Base-by-base conservation (phyloP, 2,329 filamentous ascomycete species). In the Rutstroemia sp. region DNA sequence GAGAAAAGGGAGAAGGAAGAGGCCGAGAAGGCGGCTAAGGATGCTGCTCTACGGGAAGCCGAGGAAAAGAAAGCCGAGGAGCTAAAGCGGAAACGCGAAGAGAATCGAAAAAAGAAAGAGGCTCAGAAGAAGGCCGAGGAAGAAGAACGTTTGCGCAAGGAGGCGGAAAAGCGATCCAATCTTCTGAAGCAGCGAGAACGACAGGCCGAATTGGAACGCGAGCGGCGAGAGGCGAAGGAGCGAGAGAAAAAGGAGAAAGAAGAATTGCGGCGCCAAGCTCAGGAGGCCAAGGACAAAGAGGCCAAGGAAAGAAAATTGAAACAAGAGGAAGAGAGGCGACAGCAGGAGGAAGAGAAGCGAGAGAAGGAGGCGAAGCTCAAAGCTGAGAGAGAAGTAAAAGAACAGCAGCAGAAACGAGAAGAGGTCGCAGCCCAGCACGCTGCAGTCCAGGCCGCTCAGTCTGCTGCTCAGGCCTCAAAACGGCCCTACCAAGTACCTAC, bases 21-120 rank as follows among this genome's bases (percentile, higher is more conserved):
- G 46, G 90, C 91, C 5, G 91, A 96, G 69, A 92, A 89, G 71
- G 89, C 88, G 14, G 90, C 88, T 2, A 89, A 96, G 70, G 91
- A 96, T 70, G 87, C 87, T 42, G 86, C 87, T 48, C 78, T 81
- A 46, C 82, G 86, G 63, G 88, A 84, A 49, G 83, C 86, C 4
- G 92, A 96, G 69, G 84, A 86, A 67, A 86, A 86, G 71, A 88
- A 86, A 65, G 76, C 82, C 19, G 89, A 95, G 67, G 91, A 97
- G 72, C 86, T 89, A 67, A 84, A 84, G 64, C 79, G 80, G 63
- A 94, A 86, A 73, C 86, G 86, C 45, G 94, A 99, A 68, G 92
- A 97, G 73, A 92, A 92, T 71, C 84, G 89, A 48, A 90, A 85
- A 75, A 95, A 95, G 74, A 89, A 87, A 66, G 94, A 99, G 68